Conservation (phyloP, 2,329 filamentous ascomycete species). For the Colletotrichum sp. region DNA sequence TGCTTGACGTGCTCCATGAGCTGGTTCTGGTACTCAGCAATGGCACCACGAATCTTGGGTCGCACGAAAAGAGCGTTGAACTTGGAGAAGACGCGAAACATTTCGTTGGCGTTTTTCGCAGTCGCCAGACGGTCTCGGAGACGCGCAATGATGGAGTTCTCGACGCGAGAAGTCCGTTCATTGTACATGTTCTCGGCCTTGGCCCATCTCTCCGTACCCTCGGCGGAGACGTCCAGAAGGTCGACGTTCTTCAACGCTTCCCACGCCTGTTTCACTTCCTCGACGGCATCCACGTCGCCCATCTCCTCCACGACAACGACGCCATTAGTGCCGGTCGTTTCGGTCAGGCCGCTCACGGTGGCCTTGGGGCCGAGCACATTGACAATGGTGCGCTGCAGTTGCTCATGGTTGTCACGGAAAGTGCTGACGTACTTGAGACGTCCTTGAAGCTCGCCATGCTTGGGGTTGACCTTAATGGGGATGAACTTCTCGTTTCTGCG, state of each 20-base stretch:
- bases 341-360: conserved; percentile 57
- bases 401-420: conserved; percentile 96
- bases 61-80: conserved; percentile 99
- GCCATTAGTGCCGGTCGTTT: conserved; percentile 59
- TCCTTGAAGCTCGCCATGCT: conserved; percentile 87
- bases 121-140: conserved; percentile 91
- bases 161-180: conserved; percentile 93
- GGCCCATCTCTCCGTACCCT: conserved; percentile 91
- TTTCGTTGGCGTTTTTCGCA: conserved; percentile 97
- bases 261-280: conserved; percentile 95
- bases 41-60: conserved; percentile 98
- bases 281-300: conserved; percentile 94
- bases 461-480: conserved; percentile 91
- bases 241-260: conserved; percentile 94
- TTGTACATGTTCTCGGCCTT: conserved; percentile 96
- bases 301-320: conserved; percentile 87
- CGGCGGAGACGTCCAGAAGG: conserved; percentile 86
- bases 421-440: conserved; percentile 92
- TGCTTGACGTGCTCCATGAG: conserved; percentile 98
- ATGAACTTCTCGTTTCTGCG: conserved; percentile 98
- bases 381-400: conserved; percentile 93
- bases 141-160: conserved; percentile 97
- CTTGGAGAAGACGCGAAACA: conserved; percentile 99
- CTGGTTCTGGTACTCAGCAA: conserved; percentile 97
- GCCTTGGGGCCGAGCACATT: conserved; percentile 88